These are phyloP conservation scores for Blastobotrys proliferans DNA, from an alignment of 1,139 yeast species.

Conservation along the genomic window DNA sequence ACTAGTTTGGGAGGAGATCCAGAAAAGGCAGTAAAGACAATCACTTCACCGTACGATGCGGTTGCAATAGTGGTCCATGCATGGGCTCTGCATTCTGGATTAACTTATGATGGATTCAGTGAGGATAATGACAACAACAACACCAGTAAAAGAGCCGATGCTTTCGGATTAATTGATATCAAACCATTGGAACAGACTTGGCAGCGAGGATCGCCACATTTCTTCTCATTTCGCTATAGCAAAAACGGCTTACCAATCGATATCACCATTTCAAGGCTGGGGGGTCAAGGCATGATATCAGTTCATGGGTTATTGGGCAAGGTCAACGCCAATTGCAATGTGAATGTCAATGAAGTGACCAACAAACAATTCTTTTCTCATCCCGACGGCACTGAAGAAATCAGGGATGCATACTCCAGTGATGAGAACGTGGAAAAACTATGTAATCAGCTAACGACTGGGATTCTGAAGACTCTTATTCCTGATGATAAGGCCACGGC, in stretches of 20 bases:
- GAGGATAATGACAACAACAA: conserved; percentile 4
- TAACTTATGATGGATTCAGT: conserved; percentile 12
- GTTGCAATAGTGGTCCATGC: conserved; percentile 25
- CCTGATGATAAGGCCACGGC: too few relatives aligned
- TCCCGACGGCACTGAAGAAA: conserved; percentile 25
- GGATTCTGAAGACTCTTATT: conserved; percentile 8
- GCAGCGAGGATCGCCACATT: conserved; percentile 26
- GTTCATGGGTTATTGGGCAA: conserved; percentile 19
- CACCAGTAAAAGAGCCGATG: conserved; percentile 1
- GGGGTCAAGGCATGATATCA: conserved; percentile 13
- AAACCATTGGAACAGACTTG: conserved; percentile 17
- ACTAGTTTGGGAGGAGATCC: conserved; percentile 17
- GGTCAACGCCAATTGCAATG: conserved; percentile 16
- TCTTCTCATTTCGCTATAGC: conserved; percentile 19
- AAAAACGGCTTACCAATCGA: conserved; percentile 16
- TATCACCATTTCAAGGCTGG: conserved; percentile 19
- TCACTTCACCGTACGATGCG: conserved; percentile 23
- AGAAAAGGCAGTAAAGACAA: conserved; percentile 19
- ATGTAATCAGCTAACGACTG: conserved; percentile 11
- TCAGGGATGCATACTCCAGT: conserved; percentile 22
- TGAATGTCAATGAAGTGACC: conserved; percentile 17
- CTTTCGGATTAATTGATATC: conserved; percentile 5
- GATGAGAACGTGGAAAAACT: conserved; percentile 21
- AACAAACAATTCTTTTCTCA: conserved; percentile 23
- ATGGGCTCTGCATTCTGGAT: conserved; percentile 19